These are phyloP conservation scores for Barnettozyma sucrosica DNA, from an alignment of 805 yeast species.

Conservation along the genomic window DNA sequence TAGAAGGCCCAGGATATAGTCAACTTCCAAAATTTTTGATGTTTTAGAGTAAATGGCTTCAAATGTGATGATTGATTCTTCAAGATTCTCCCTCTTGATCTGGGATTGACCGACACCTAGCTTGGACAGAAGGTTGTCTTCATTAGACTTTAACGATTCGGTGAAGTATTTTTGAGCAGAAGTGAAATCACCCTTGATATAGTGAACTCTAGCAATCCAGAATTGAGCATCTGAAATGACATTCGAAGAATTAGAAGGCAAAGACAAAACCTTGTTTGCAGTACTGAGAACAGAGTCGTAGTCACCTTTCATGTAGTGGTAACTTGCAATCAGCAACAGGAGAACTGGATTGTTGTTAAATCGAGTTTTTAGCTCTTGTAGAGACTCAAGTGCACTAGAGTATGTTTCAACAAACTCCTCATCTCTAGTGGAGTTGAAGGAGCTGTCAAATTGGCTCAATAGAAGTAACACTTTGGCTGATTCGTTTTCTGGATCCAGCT, in stretches of 20 bases:
- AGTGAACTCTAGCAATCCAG: constrained; percentile 83
- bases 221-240: constrained; percentile 59
- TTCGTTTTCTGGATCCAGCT: constrained; percentile 53
- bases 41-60: constrained; percentile 64
- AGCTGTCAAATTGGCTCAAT: constrained; percentile 60
- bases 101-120: constrained; percentile 86
- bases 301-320: constrained; percentile 63
- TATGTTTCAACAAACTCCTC: constrained; percentile 59
- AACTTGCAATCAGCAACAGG: constrained; percentile 61
- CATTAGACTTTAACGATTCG: constrained; percentile 62
- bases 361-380: constrained; percentile 25
- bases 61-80: constrained; percentile 82
- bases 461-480: constrained; percentile 63
- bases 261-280: constrained; percentile 42
- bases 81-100: constrained; percentile 61
- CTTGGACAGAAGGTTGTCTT: constrained; percentile 59
- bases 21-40: constrained; percentile 68
- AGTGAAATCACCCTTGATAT: constrained; percentile 51
- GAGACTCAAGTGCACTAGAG: constrained; percentile 47
- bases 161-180: constrained; percentile 68
- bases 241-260: constrained; percentile 32
- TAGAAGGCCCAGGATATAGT: constrained; percentile 69
- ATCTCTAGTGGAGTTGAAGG: constrained; percentile 49
- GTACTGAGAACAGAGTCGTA: constrained; percentile 52
- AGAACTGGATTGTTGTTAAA: constrained; percentile 51